Evolutionary conservation across 1,284 basidiomycete species (phyloP), one percentile per base, ranked within the genome.

Genomic region (Rhodotorula sp.): DNA sequence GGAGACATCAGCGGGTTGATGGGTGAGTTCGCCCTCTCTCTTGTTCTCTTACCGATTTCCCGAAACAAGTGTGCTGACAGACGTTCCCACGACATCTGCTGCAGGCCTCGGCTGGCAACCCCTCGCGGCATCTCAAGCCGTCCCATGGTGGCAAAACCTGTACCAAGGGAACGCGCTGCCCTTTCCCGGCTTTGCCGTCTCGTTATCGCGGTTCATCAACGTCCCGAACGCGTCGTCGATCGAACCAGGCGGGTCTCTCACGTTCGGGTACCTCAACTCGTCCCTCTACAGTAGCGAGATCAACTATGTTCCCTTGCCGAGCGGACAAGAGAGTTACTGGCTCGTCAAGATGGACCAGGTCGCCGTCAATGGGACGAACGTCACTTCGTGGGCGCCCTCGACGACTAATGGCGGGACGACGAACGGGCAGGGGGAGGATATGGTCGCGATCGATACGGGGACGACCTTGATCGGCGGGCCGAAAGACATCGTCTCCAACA

Each of bases 61-160:
- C 33, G 77, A 74, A 75, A 75, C 55, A n/a, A 29, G n/a, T 24
- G 8, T 6, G 12, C 22, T n/a, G 29, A 2, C 20, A n/a, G n/a
- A n/a, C n/a, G n/a, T n/a, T n/a, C n/a, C n/a, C 30, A 20, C 44
- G 24, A 44, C 24, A 18, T 14, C 6, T 15, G 15, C 53, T 24
- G 6, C 60, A 79, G 78, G 79, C 22, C 74, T 79, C 44, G 79
- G 79, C 56, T 82, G 81, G 74, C 79, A 82, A 64, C 67, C 76
- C 26, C 78, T 83, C n/a, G 79, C 82, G 18, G 78, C 80, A 6
- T 80, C 80, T 18, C 76, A 78, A 24, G 78, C 79, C 1, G 80
- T 79, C 24, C 82, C 82, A 8, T 82, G 81, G 69, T 83, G 82
- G 82, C 77, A 82, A 72, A 80, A 80, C 55, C 76, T 83, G 17